Evolutionary conservation across 768 basidiomycete genomes (phyloP).

Genomic region (Termitomyces sp.): DNA sequence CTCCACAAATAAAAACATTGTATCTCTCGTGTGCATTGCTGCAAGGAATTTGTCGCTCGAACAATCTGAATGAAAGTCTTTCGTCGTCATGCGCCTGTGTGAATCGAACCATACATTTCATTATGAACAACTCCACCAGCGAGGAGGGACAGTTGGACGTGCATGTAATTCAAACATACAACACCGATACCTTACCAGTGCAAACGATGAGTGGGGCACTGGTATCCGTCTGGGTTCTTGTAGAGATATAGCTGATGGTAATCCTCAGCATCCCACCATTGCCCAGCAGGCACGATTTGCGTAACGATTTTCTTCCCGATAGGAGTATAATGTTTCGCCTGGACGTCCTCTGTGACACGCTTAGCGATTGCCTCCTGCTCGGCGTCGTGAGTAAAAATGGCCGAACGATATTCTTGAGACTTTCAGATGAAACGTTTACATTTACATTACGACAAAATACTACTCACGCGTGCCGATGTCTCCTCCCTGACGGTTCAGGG

Average conservation of each 20-base stretch:
- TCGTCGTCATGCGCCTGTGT: neutral
- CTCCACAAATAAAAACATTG: neutral
- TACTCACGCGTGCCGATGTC: slow-evolving; percentile 75
- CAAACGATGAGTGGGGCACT: slow-evolving; percentile 83
- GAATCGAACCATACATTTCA: neutral
- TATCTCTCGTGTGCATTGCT: neutral
- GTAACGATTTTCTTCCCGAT: slow-evolving; percentile 75
- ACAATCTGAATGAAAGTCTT: too few relatives aligned
- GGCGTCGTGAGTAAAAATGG: slow-evolving; percentile 74
- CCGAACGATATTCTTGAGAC: slow-evolving; percentile 84
- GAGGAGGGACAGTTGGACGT: too few relatives aligned
- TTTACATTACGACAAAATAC: neutral
- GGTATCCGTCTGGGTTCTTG: slow-evolving; percentile 86
- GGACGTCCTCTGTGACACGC: slow-evolving; percentile 76
- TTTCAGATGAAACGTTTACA: neutral
- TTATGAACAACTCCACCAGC: too few relatives aligned
- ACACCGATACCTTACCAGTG: slow-evolving; percentile 53
- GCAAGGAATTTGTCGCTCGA: neutral
- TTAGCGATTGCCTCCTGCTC: slow-evolving; percentile 72
- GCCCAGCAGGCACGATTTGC: slow-evolving; percentile 57
- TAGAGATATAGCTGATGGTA: slow-evolving; percentile 82
- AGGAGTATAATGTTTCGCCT: slow-evolving; percentile 76
- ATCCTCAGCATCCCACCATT: slow-evolving; percentile 82
- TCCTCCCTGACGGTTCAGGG: slow-evolving; percentile 69
- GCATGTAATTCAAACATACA: too few relatives aligned